Base-by-base conservation (phyloP, 352 stramenopile species). In the Thalassiosira livingstoniorum region DNA sequence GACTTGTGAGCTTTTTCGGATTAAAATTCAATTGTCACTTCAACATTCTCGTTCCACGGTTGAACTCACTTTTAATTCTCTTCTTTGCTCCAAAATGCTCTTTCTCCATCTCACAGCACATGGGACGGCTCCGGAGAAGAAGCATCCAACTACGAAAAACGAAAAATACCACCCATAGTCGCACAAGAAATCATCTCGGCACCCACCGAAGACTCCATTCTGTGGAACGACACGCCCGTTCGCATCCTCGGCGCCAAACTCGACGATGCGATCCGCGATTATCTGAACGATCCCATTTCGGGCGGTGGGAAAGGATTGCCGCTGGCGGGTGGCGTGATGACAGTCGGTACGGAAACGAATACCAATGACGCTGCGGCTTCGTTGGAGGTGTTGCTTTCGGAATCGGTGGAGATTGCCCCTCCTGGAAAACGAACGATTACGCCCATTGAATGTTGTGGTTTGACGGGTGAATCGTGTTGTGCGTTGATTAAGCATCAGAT, bases 381-480 rank as follows among this genome's bases (percentile, higher is more conserved):
- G n/a, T n/a, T n/a, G n/a, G n/a, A n/a, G n/a, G n/a, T n/a, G n/a
- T n/a, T n/a, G 1, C n/a, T 67, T 39, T 29, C 42, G 15, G 27
- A 63, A 29, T 1, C 5, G 13, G 25, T 21, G 0, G 63, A 35
- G 7, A 3, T 2, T n/a, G 70, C 35, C 57, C 63, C 74, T 4
- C 13, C 25, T 29, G 62, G 62, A 47, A 0, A 23, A 7, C 25
- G 37, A 15, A 51, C 10, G 1, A 18, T 68, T n/a, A 37, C 34
- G 3, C 47, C 47, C 7, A 29, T 11, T 11, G 51, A 80, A 35
- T 80, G 73, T 23, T 0, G 15, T 7, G 73, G 73, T 27, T 39
- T 80, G 53, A 75, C 45, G 47, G 73, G 73, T 4, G 57, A 60
- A 31, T 31, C 39, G n/a, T 80, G 73, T 51, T 80, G 73, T 32